A percentile compares a stretch with the other conserved stretches of the same genome.
Evolutionary conservation across 176 grass and related monocot species (phyloP).

Genomic region (Miscanthus lutarioriparius): DNA sequence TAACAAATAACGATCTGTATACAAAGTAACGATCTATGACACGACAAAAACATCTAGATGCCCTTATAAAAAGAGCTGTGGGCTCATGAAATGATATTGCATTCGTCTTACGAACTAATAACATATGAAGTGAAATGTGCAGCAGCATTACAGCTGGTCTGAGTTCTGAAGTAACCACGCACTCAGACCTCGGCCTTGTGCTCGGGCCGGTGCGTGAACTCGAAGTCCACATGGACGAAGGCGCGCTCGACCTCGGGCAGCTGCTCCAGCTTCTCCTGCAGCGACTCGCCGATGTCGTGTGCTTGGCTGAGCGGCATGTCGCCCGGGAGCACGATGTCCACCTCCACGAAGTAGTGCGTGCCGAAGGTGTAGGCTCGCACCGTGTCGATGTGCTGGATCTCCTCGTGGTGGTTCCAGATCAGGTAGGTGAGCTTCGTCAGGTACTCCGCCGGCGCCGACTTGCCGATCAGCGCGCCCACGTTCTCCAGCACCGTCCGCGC

Average conservation of each 20-base stretch:
- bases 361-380: constrained; percentile 81
- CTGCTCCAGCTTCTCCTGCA: constrained; percentile 89
- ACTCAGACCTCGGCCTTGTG: constrained; percentile 63
- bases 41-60: neutral
- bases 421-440: constrained; percentile 87
- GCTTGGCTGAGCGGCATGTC: constrained; percentile 73
- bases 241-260: constrained; percentile 79
- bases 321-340: constrained; percentile 67
- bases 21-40: neutral
- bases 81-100: neutral
- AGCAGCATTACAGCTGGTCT: neutral
- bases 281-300: constrained; percentile 76
- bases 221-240: constrained; percentile 88
- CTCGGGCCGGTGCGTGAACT: constrained; percentile 64
- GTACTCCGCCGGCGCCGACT: constrained; percentile 73
- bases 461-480: constrained; percentile 67
- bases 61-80: neutral
- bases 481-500: constrained; percentile 84
- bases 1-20: neutral
- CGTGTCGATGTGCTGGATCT: constrained; percentile 81
- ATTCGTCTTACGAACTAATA: neutral
- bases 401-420: constrained; percentile 81
- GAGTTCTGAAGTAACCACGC: too few species aligned
- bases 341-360: constrained; percentile 86
- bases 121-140: neutral